Evolutionary conservation across 1,284 basidiomycete species (phyloP).

Genomic region (Xerocomus cyaneibrunnescens): DNA sequence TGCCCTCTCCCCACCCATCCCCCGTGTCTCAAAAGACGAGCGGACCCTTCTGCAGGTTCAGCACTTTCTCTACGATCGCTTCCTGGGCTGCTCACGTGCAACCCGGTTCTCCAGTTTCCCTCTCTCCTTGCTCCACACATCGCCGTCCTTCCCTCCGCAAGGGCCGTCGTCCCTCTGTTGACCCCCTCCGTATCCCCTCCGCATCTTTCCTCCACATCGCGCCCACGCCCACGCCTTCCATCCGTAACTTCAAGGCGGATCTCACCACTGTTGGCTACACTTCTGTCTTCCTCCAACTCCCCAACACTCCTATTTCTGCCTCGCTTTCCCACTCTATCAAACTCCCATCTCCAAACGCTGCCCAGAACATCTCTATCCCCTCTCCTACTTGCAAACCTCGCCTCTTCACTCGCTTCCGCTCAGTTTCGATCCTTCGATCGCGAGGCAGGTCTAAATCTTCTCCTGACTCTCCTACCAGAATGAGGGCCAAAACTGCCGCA

Average conservation of each 20-base stretch:
- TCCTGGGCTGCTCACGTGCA: conserved; percentile 61
- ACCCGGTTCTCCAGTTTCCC: conserved; percentile 63
- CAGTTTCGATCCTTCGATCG: conserved; percentile 45
- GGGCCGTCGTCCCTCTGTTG: conserved; percentile 37
- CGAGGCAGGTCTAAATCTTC: conserved; percentile 35
- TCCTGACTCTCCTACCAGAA: conserved; percentile 23
- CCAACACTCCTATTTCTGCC: conserved; percentile 48
- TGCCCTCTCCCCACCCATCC: conserved; percentile 9
- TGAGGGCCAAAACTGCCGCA: conserved; percentile 20
- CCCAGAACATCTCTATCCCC: conserved; percentile 8
- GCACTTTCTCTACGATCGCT: conserved; percentile 43
- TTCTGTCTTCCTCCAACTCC: conserved; percentile 60
- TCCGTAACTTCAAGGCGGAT: conserved; percentile 49
- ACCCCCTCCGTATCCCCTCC: conserved; percentile 36
- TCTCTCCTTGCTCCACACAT: conserved; percentile 46
- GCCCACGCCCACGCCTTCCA: conserved; percentile 42
- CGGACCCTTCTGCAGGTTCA: conserved; percentile 35
- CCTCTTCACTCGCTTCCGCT: conserved; percentile 43
- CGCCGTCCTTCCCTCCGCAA: conserved; percentile 40
- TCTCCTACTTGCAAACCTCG: conserved; percentile 16
- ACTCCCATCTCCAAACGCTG: conserved; percentile 5
- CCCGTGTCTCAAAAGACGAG: background rate
- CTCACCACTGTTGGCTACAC: conserved; percentile 62
- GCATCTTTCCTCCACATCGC: conserved; percentile 44
- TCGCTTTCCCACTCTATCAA: conserved; percentile 26